Base-by-base conservation (phyloP, 768 basidiomycete species). In the Lactifluus pinguis region DNA sequence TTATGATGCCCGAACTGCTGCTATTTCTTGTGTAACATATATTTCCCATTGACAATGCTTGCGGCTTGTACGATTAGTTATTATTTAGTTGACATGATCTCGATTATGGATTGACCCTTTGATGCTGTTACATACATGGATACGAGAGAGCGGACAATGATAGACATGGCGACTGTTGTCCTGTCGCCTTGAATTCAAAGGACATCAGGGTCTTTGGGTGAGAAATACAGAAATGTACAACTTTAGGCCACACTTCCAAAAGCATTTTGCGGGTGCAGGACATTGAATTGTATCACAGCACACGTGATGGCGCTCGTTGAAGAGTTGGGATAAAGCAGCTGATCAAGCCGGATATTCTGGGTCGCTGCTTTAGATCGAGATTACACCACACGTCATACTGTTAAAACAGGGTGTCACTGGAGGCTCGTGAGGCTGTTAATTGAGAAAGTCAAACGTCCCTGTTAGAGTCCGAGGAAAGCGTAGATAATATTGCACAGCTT, bases 51-150 rank as follows among this genome's bases (percentile, higher is more conserved):
- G 47, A 49, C 36, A 36, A 52, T 41, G 36, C 21, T 57, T 34
- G 32, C 11, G 32, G 10, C 50, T 41, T 54, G 55, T 62, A 58
- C 52, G 49, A 39, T 49, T 32, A 60, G 19, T 62, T 58, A 57
- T 57, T 49, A 30, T 21, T 53, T 51, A 53, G 56, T 53, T 53
- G 45, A 49, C 47, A 52, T n/a, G 34, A 42, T 34, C n/a, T 53
- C 53, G 6, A 48, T 53, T 32, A 34, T 34, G 30, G 41, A 56
- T 48, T 25, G 48, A 49, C 17, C n/a, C 38, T 15, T 1, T 62
- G 29, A 29, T 41, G 47, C 5, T 47, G 21, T 15, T 53, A 36
- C 25, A 34, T 41, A 54, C 14, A 9, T 49, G 44, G 52, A 38
- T 51, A 60, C 53, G 49, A 48, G 32, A 47, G 54, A 38, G 38